Evolutionary conservation across 2,329 filamentous ascomycete species (phyloP).

Genomic region (Exophiala bonariae): DNA sequence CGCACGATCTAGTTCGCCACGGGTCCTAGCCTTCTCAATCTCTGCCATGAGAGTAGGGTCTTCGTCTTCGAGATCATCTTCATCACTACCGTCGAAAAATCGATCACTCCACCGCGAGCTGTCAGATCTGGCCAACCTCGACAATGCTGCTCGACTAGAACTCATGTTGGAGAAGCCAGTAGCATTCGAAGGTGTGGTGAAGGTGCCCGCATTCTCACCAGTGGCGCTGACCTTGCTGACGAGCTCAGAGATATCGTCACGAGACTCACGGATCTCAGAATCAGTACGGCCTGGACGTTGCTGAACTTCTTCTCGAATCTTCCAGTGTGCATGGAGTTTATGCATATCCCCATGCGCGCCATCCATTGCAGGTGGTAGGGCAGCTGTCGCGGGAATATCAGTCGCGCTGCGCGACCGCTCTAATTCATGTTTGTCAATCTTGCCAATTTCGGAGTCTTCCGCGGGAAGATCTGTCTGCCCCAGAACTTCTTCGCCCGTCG

Average conservation of each 20-base stretch:
- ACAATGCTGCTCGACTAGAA: slow-evolving; percentile 23
- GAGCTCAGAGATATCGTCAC: slow-evolving; percentile 35
- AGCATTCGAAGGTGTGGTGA: neutral
- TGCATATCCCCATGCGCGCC: slow-evolving; percentile 7
- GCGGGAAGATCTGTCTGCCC: slow-evolving; percentile 32
- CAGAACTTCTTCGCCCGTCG: slow-evolving; percentile 67
- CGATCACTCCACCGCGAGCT: slow-evolving; percentile 67
- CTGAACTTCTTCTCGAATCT: slow-evolving; percentile 1
- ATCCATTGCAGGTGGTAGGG: slow-evolving; percentile 6
- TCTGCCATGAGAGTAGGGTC: slow-evolving; percentile 23
- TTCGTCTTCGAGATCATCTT: slow-evolving; percentile 45
- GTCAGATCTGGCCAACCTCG: slow-evolving; percentile 41
- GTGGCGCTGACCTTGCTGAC: slow-evolving; percentile 23
- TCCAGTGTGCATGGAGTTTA: slow-evolving; percentile 16
- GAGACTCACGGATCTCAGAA: slow-evolving; percentile 28
- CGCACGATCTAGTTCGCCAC: slow-evolving; percentile 11
- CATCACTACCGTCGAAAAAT: slow-evolving; percentile 60
- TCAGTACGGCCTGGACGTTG: slow-evolving; percentile 18
- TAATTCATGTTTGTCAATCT: slow-evolving; percentile 13
- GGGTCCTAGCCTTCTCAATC: slow-evolving; percentile 18
- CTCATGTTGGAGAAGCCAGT: slow-evolving; percentile 23
- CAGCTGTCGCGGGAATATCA: slow-evolving; percentile 4
- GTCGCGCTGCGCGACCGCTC: slow-evolving; percentile 3
- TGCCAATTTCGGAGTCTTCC: slow-evolving; percentile 2
- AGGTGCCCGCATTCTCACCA: slow-evolving; percentile 12